Evolutionary conservation across 345 rosid genomes (phyloP).

Genomic region (Lagerstroemia speciosa): DNA sequence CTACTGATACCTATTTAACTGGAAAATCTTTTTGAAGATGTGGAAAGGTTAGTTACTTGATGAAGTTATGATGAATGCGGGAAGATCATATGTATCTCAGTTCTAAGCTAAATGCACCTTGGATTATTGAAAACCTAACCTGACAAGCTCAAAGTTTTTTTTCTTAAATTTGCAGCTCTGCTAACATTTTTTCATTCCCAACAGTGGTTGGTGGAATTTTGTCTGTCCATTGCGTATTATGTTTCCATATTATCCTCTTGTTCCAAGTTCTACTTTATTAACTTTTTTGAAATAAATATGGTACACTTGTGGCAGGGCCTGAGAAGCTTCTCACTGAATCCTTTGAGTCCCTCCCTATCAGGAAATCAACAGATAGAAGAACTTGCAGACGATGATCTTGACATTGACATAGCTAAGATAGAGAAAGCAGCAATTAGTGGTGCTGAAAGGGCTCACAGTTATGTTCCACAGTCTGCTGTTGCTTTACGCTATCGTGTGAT

Average conservation of each 20-base stretch:
- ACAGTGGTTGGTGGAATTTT: not conserved
- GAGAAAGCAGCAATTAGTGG: conserved; percentile 25
- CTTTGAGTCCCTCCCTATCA: conserved; percentile 36
- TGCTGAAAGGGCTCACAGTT: conserved; percentile 36
- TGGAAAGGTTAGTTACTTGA: not conserved
- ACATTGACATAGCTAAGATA: conserved; percentile 29
- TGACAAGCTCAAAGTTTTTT: not conserved
- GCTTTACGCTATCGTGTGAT: conserved; percentile 74
- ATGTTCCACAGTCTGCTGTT: conserved; percentile 77
- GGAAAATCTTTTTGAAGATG: not conserved
- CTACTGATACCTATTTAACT: not conserved
- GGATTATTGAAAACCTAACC: not conserved
- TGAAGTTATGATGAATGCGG: not conserved
- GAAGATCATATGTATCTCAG: not conserved
- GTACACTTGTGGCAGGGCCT: not conserved
- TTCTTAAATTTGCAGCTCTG: not conserved
- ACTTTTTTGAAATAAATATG: not conserved
- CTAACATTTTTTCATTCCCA: not conserved
- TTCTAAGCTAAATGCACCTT: not conserved
- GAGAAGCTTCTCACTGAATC: conserved; percentile 30
- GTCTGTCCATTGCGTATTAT: not conserved
- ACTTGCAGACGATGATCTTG: conserved; percentile 33
- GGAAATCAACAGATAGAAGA: conserved; percentile 35
- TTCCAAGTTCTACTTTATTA: not conserved
- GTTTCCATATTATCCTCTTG: not conserved